Evolutionary conservation across 345 rosid species (phyloP).

Genomic region (Eucalyptus paniculata): DNA sequence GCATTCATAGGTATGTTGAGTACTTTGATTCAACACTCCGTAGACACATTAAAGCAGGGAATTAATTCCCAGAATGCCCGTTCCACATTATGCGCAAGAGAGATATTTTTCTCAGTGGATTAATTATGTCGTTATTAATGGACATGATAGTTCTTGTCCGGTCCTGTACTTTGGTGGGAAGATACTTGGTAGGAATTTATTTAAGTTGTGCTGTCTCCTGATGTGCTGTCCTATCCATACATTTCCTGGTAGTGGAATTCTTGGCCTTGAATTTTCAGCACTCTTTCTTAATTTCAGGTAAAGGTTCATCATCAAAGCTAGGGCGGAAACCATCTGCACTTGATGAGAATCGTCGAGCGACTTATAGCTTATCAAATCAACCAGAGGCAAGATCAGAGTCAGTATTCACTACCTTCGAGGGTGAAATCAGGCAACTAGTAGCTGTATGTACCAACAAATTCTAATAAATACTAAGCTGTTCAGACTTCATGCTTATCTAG

Average conservation of each 20-base stretch:
- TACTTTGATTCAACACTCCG: not conserved
- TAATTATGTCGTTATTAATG: not conserved
- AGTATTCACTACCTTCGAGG: slow-evolving; percentile 73
- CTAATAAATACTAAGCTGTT: not conserved
- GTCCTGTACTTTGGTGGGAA: not conserved
- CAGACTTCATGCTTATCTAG: not conserved
- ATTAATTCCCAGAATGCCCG: not conserved
- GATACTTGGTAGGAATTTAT: not conserved
- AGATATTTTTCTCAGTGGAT: not conserved
- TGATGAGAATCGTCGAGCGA: slow-evolving; percentile 62
- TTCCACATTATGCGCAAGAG: not conserved
- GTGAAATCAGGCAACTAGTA: slow-evolving; percentile 71
- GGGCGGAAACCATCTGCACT: slow-evolving; percentile 32
- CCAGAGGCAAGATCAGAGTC: slow-evolving; percentile 36
- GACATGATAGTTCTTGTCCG: not conserved
- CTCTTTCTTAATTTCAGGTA: slow-evolving; percentile 22
- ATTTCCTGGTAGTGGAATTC: not conserved
- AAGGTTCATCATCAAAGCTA: slow-evolving; percentile 33
- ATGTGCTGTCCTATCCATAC: not conserved
- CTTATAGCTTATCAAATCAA: slow-evolving; percentile 39
- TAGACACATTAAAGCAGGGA: not conserved
- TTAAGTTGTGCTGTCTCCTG: not conserved
- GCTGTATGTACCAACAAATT: slow-evolving; percentile 40
- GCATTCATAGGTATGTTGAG: slow-evolving; percentile 41
- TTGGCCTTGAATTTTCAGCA: not conserved